phyloP scores from a whole-genome alignment of 371 early-diverging fungal genomes.

The Thermomucor indicae-seudaticae region DNA sequence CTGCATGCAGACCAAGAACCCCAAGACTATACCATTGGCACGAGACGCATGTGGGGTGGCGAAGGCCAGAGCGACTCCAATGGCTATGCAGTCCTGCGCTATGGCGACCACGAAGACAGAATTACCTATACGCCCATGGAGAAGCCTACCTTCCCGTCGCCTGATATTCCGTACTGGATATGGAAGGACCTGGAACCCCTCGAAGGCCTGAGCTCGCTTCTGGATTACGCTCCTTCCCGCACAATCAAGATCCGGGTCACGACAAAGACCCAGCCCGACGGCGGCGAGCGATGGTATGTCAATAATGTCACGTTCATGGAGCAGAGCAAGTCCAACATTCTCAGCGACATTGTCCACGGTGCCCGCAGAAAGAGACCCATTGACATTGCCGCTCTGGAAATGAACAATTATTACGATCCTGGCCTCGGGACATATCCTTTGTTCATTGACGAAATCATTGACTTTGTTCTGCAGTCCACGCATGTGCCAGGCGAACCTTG shows the following conservation, averaged over 20 bases:
- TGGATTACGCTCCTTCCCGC: conserved; percentile 1
- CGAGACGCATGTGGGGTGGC: conserved; percentile 23
- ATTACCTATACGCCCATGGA: not conserved
- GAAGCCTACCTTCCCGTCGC: not conserved
- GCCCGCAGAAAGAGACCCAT: too few species aligned
- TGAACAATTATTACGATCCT: conserved; percentile 19
- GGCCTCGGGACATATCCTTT: conserved; percentile 34
- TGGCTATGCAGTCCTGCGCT: conserved; percentile 27
- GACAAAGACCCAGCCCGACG: conserved; percentile 3
- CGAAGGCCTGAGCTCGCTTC: not conserved
- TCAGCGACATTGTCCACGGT: conserved; percentile 11
- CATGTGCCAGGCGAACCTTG: conserved; percentile 20
- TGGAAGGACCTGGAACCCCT: not conserved
- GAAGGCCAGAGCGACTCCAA: conserved; percentile 19
- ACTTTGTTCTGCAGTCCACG: conserved; percentile 34
- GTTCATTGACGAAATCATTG: conserved; percentile 23
- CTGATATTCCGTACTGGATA: not conserved
- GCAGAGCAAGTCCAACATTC: conserved; percentile 8
- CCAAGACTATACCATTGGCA: conserved; percentile 22
- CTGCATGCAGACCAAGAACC: conserved; percentile 7
- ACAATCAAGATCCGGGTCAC: conserved; percentile 22
- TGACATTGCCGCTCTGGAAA: not conserved
- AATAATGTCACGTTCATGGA: conserved; percentile 24
- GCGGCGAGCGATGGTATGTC: conserved; percentile 17
- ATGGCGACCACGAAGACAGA: not conserved